Conservation (phyloP, 2,329 filamentous ascomycete genomes). For the Alternaria infectoria region DNA sequence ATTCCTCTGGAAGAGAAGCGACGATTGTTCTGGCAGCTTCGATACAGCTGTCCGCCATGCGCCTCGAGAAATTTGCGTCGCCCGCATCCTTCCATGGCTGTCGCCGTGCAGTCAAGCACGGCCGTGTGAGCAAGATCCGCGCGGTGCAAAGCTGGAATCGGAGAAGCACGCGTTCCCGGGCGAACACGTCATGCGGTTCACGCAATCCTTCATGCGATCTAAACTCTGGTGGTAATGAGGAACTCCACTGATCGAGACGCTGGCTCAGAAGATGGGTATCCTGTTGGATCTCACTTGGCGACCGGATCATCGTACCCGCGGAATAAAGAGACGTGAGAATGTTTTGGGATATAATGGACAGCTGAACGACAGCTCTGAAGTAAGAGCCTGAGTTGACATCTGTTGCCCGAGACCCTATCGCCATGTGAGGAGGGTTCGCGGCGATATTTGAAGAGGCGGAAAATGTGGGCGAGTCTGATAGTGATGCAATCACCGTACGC, state of each 20-base stretch:
- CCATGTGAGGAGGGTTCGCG: slow-evolving; percentile 5
- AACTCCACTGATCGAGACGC: slow-evolving; percentile 45
- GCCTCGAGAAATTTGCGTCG: slow-evolving; percentile 35
- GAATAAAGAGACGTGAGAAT: slow-evolving; percentile 48
- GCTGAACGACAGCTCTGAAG: slow-evolving; percentile 33
- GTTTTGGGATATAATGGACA: slow-evolving; percentile 44
- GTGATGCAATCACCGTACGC: slow-evolving; percentile 9
- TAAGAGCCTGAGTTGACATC: slow-evolving; percentile 31
- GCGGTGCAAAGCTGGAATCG: slow-evolving; percentile 46
- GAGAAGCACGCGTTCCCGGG: slow-evolving; percentile 40
- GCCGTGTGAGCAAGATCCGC: slow-evolving; percentile 51
- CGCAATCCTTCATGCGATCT: slow-evolving; percentile 28
- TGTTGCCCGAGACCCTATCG: background rate
- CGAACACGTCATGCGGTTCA: slow-evolving; percentile 1
- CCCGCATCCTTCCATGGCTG: slow-evolving; percentile 16
- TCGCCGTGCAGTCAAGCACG: slow-evolving; percentile 43
- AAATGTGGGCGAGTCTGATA: background rate
- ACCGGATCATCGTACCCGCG: slow-evolving; percentile 37
- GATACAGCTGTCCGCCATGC: slow-evolving; percentile 45
- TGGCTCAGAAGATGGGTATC: slow-evolving; percentile 40
- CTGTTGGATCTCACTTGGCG: slow-evolving; percentile 43
- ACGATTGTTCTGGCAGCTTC: slow-evolving; percentile 45
- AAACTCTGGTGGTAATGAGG: slow-evolving; percentile 37
- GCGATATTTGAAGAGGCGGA: slow-evolving; percentile 2
- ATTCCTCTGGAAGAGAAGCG: slow-evolving; percentile 45